These are phyloP conservation scores for Fusarium virguliforme DNA, from an alignment of 2,329 filamentous ascomycete species.

Conservation along the genomic window DNA sequence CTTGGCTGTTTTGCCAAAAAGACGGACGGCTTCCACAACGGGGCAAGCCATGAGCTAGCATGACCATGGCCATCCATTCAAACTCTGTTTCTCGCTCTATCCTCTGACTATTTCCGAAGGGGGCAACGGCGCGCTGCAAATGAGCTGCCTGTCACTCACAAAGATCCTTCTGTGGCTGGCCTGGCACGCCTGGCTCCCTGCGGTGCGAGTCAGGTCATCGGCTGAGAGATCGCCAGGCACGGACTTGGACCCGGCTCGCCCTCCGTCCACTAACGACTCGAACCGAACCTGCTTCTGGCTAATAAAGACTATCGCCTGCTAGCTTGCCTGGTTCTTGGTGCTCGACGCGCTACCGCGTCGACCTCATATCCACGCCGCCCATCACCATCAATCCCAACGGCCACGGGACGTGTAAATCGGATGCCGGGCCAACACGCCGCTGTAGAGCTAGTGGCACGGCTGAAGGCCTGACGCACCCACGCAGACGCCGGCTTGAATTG, in stretches of 20 bases:
- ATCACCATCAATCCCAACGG: not conserved
- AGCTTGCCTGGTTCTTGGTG: conserved; percentile 11
- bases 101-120: conserved; percentile 3
- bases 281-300: conserved; percentile 40
- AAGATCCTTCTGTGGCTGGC: conserved; percentile 19
- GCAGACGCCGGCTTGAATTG: conserved; percentile 4
- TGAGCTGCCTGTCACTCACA: conserved; percentile 5
- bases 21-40: conserved; percentile 9
- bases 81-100: conserved; percentile 8
- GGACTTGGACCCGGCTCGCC: conserved; percentile 39
- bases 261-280: conserved; percentile 27
- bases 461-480: not conserved
- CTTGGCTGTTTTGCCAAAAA: conserved; percentile 10
- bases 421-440: conserved; percentile 1
- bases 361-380: not conserved
- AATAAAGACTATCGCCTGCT: conserved; percentile 36
- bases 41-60: conserved; percentile 22
- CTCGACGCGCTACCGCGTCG: conserved; percentile 2
- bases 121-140: conserved; percentile 4
- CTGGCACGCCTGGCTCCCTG: conserved; percentile 6
- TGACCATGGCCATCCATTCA: conserved; percentile 3
- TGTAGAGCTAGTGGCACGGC: not conserved
- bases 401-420: not conserved
- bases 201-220: conserved; percentile 46
- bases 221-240: conserved; percentile 50